Conservation (phyloP, 148 eudicot species). For the Camellia lanceoleosa region DNA sequence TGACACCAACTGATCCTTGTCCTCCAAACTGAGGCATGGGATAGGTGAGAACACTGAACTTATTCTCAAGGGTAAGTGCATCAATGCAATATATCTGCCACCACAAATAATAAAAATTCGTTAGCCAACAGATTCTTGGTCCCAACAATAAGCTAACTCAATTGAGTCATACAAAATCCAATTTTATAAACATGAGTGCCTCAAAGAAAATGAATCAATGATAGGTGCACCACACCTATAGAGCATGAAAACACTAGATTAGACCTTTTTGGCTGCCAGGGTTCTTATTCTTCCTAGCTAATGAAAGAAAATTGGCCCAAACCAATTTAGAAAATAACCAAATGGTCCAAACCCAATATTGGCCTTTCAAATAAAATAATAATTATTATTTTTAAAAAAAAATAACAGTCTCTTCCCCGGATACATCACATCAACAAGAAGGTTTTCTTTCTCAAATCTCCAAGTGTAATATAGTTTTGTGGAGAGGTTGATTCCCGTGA, state of each 20-base stretch:
- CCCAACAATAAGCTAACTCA: background rate
- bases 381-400: no score
- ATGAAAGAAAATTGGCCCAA: background rate
- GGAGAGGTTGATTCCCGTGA: background rate
- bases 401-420: background rate
- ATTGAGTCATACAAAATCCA: no score
- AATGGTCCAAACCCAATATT: background rate
- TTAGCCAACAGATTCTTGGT: background rate
- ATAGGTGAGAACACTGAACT: conserved; percentile 41
- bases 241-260: conserved; percentile 5
- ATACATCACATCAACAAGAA: background rate
- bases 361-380: no score
- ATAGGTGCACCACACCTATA: background rate
- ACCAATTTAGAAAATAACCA: background rate
- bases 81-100: conserved; percentile 44
- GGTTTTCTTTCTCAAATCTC: background rate
- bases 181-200: background rate
- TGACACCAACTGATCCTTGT: conserved; percentile 29
- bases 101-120: background rate
- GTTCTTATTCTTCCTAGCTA: background rate
- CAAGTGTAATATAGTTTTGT: background rate
- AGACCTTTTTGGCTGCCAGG: conserved; percentile 3
- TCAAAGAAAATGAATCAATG: background rate
- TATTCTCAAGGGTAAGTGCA: conserved; percentile 36
- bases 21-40: conserved; percentile 39